Evolutionary conservation across 73 alveolate species (phyloP).

Genomic region (Breviolum minutum): DNA sequence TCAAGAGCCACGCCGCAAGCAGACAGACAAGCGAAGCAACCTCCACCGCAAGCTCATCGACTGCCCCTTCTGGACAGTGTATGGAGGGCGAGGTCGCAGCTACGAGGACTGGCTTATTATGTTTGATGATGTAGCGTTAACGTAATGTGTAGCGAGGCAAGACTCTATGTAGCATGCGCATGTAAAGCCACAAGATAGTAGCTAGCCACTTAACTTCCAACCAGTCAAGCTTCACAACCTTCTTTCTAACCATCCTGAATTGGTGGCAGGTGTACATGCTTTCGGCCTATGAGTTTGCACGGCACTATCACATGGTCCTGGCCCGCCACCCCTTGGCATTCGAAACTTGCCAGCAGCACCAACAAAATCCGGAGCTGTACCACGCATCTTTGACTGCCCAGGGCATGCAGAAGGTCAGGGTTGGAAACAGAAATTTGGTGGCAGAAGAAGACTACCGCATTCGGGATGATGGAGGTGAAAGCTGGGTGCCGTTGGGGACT

Average conservation of each 20-base stretch:
- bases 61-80: background rate
- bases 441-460: constrained; percentile 25
- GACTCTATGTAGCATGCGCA: too few species aligned
- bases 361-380: background rate
- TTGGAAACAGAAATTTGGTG: background rate
- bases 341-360: background rate
- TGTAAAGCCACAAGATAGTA: too few species aligned
- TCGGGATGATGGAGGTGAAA: background rate
- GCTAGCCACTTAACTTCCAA: too few species aligned
- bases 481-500: background rate
- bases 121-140: too few species aligned
- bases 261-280: background rate
- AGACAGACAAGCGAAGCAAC: background rate
- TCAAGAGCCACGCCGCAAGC: background rate
- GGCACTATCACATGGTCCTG: background rate
- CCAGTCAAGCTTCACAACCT: too few species aligned
- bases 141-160: too few species aligned
- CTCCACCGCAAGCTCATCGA: background rate
- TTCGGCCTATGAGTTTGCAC: constrained; percentile 26
- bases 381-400: background rate
- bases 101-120: too few species aligned
- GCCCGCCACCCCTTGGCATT: background rate
- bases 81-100: background rate
- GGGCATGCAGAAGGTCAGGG: background rate
- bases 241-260: background rate